Conservation (phyloP, 176 grass and related monocot genomes). For the Ensete glaucum region DNA sequence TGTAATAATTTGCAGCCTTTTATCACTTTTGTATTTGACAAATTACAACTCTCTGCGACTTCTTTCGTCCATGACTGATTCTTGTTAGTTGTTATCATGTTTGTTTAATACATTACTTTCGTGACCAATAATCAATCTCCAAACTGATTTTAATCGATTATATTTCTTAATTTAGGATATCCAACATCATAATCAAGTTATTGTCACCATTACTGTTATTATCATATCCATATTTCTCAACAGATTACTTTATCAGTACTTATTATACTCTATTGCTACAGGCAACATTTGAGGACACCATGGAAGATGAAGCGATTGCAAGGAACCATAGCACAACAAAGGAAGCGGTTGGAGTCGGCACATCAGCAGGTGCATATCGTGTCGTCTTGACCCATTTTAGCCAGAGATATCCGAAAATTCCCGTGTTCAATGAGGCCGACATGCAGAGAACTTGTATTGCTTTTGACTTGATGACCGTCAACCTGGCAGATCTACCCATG, state of each 20-base stretch:
- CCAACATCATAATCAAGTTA: too few species aligned
- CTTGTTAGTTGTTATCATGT: too few species aligned
- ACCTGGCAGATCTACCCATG: constrained; percentile 53
- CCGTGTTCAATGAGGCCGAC: constrained; percentile 63
- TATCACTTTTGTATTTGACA: too few species aligned
- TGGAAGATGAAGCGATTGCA: constrained; percentile 75
- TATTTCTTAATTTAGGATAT: too few species aligned
- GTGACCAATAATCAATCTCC: too few species aligned
- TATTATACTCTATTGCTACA: constrained; percentile 17
- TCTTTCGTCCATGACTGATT: too few species aligned
- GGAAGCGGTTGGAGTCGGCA: constrained; percentile 73
- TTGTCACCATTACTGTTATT: too few species aligned
- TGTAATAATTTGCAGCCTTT: too few species aligned
- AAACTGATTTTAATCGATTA: too few species aligned
- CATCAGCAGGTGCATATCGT: constrained; percentile 65
- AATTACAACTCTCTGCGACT: too few species aligned
- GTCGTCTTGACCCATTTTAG: constrained; percentile 88
- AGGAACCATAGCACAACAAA: constrained; percentile 93
- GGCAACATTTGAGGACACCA: constrained; percentile 92
- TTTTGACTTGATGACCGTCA: constrained; percentile 83
- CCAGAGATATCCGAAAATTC: constrained; percentile 94
- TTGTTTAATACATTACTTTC: too few species aligned
- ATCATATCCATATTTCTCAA: not conserved
- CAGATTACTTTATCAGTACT: not conserved
- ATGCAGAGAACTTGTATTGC: constrained; percentile 75